Base-by-base conservation (phyloP, 2,329 filamentous ascomycete genomes). In the Alternaria longipes region DNA sequence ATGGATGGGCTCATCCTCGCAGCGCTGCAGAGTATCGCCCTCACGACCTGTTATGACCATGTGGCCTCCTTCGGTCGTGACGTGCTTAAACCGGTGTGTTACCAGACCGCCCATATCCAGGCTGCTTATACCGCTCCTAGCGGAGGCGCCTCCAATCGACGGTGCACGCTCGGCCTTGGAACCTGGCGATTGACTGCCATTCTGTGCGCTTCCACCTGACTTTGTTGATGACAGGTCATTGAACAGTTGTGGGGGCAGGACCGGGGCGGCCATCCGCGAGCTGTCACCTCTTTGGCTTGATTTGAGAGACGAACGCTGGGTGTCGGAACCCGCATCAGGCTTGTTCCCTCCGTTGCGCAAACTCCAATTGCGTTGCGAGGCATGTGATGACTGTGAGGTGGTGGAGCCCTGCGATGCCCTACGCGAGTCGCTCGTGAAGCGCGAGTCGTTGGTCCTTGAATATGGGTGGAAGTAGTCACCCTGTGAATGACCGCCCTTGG, bases 1-100 rank as follows among this genome's bases (percentile, higher is more conserved):
- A 66, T 94, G 92, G 26, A 97, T 97, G 0, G 93, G 93, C 71
- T 97, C 93, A 71, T 97, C 93, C 77, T 97, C 93, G 73, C 93
- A 97, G 54, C 88, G 86, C 74, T 96, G 91, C 45, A 95, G 80
- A 1, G 85, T 87, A 2, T 88, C 85, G 2, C 88, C 90, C 54
- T 92, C 89, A 56, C 90, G 85, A 6, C 93, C 93, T 1, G 92
- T 95, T 55, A 97, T 91, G 30, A 97, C 86, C 26, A 90, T 88
- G 79, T 97, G 92, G 0, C 93, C 93, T 16, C 89, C 90, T 2
- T 91, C 88, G 0, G 91, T 93, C 26, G 90, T 81, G 4, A 91
- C 83, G 73, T 97, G 92, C 67, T 89, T 91, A 79, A 96, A 97
- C 2, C 93, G 89, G 24, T 88, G 84, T 1, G 91, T 92, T 2